Evolutionary conservation across 805 yeast genomes (phyloP).

Genomic region (Ogataea glucozyma): DNA sequence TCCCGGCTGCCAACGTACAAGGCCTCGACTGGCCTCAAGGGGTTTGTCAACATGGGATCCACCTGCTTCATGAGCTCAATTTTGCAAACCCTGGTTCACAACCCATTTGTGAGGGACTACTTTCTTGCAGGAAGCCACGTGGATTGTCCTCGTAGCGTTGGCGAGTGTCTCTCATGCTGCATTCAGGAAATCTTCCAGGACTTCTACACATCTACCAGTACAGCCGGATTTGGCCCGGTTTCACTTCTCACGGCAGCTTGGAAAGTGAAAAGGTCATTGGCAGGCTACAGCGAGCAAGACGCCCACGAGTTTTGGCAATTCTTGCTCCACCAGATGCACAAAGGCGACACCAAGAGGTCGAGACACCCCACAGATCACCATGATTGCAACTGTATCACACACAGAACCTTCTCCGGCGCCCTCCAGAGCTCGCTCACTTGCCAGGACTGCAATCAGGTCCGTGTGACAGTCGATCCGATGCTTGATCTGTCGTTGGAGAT

Average conservation of each 20-base stretch:
- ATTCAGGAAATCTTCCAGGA: slow-evolving; percentile 75
- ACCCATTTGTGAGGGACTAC: slow-evolving; percentile 79
- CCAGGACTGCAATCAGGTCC: slow-evolving; percentile 59
- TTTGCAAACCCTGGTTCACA: slow-evolving; percentile 86
- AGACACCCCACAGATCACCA: slow-evolving; percentile 10
- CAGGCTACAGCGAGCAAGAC: slow-evolving; percentile 97
- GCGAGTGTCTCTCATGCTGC: slow-evolving; percentile 79
- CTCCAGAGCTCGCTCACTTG: slow-evolving; percentile 80
- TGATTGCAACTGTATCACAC: slow-evolving; percentile 76
- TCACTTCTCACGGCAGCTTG: slow-evolving; percentile 82
- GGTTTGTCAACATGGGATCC: slow-evolving; percentile 92
- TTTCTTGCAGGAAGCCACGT: slow-evolving; percentile 76
- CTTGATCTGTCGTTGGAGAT: slow-evolving; percentile 87
- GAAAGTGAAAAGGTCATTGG: slow-evolving; percentile 79
- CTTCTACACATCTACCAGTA: slow-evolving; percentile 63
- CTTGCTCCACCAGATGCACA: slow-evolving; percentile 80
- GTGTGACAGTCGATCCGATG: slow-evolving; percentile 82
- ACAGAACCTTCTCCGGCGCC: slow-evolving; percentile 79
- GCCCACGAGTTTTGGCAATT: slow-evolving; percentile 99
- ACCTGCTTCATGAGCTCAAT: slow-evolving; percentile 96
- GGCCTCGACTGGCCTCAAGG: slow-evolving; percentile 78
- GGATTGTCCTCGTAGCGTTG: slow-evolving; percentile 44
- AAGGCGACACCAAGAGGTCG: slow-evolving; percentile 36
- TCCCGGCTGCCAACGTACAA: slow-evolving; percentile 47
- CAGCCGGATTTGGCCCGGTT: slow-evolving; percentile 79